Base-by-base conservation (phyloP, 2,329 filamentous ascomycete species). In the Corynespora cassiicola region DNA sequence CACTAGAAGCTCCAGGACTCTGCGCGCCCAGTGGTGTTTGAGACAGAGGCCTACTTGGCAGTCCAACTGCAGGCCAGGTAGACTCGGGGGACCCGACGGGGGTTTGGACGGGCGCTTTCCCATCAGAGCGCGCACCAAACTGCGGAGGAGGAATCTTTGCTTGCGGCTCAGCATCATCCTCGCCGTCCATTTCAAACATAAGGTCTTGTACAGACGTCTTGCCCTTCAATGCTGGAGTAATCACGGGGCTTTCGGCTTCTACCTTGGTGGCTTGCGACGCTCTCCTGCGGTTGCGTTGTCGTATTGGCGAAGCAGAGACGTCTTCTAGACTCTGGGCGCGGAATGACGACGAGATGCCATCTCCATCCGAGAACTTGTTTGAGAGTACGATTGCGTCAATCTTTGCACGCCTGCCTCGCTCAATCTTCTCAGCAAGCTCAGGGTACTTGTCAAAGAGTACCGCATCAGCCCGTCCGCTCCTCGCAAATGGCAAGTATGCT, bases 131-230 rank as follows among this genome's bases (percentile, higher is more conserved):
- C 5, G 36, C 44, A 4, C 38, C 47, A 22, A 65, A 63, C 5
- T 33, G 53, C 9, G 52, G 60, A 5, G 51, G 50, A n/a, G 47
- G 56, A 32, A 63, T 59, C 20, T 45, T 53, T 6, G 47, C 36
- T n/a, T n/a, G n/a, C n/a, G n/a, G n/a, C 2, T 31, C 8, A 5
- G 26, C 7, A 8, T 35, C 43, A 5, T 39, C 32, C 3, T 49
- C 42, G 5, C 58, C 58, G 11, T 66, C 48, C 90, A 96, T 96
- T 50, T 89, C 84, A 61, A 96, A 96, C 66, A 96, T 95, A 37
- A 96, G 77, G 53, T 96, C 91, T 23, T 77, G 78, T 1, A 78
- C 74, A 0, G 87, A 91, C 14, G 77, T 78, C 56, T 83, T 90
- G 1, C 86, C 77, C 37, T 81, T 84, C 28, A 94, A 73, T 12